Evolutionary conservation across 108 stramenopile species (phyloP), one percentile per base, ranked within the genome.

Genomic region (Ochromonas danica): DNA sequence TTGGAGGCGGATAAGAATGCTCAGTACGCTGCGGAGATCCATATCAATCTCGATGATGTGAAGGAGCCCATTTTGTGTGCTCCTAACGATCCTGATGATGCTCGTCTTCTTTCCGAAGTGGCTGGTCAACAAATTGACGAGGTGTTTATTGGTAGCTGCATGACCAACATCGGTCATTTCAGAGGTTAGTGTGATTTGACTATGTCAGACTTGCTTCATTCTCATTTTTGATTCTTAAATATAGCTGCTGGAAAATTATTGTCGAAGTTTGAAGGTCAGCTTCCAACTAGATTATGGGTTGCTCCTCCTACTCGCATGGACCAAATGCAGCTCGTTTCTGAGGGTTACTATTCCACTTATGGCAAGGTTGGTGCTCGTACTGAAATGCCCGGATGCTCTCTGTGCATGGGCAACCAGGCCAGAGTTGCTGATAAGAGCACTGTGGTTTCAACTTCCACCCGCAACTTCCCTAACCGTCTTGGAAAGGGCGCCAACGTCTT

Each of bases 351-450:
- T 89, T 89, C 90, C 81, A 96, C 90, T 62, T 96, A 92, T 83
- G 95, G 95, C 42, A 89, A 88, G 28, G 91, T 90, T 43, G 95
- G 95, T 67, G 94, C 95, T 42, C 90, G 95, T 70, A 94, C 91
- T 40, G 95, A 96, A 82, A 96, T 96, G 95, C 95, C 95, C 14
- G 95, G 95, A 62, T 96, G 95, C 89, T 89, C 88, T 63, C 89
- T 96, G 75, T 96, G 95, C 88, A 96, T 96, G 95, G 95, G 95
- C 77, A 96, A 96, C 85, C 95, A 96, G 88, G 95, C 95, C 36
- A 93, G 95, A 71, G 95, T 96, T 43, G 92, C 87, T 62, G 94
- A 94, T 42, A 89, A 91, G 60, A 92, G 90, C 72, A 93, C 94
- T 3, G 92, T 93, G 61, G 94, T 96, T 61, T 93, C 92, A 14